A percentile compares a stretch with the other conserved stretches of the same genome.
Evolutionary conservation across 1,284 basidiomycete genomes (phyloP).

Genomic region (Ustilago lituana): DNA sequence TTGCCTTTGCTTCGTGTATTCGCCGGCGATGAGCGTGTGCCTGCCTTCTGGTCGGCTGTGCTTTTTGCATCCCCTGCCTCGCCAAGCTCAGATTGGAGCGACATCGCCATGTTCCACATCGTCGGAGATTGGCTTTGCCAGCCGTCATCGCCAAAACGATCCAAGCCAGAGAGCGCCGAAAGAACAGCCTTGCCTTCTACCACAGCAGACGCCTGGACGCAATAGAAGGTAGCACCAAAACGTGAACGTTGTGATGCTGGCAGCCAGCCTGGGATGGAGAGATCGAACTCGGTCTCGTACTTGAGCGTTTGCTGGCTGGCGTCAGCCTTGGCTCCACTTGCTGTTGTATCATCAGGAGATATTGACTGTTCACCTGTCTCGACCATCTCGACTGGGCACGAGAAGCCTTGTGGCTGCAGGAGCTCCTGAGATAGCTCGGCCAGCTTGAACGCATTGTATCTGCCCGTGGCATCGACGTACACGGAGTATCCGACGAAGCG

Average conservation of each 20-base stretch:
- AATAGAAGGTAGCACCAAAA: slow-evolving; percentile 64
- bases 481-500: slow-evolving; percentile 60
- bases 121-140: background rate
- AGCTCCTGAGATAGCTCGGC: slow-evolving; percentile 54
- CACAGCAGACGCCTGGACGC: slow-evolving; percentile 50
- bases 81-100: slow-evolving; percentile 29
- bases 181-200: slow-evolving; percentile 38
- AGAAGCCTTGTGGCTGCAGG: slow-evolving; percentile 39
- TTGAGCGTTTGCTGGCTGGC: slow-evolving; percentile 17
- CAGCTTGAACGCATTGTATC: slow-evolving; percentile 59
- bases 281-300: slow-evolving; percentile 64
- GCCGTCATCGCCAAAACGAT: slow-evolving; percentile 4
- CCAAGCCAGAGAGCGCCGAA: slow-evolving; percentile 24
- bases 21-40: background rate
- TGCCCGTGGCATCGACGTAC: slow-evolving; percentile 61
- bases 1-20: slow-evolving; percentile 18
- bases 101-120: slow-evolving; percentile 2
- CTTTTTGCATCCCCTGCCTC: background rate
- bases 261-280: slow-evolving; percentile 64
- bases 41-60: background rate
- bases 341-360: slow-evolving; percentile 1
- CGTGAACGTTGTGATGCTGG: slow-evolving; percentile 61
- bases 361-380: slow-evolving; percentile 10
- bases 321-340: background rate
- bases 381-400: slow-evolving; percentile 20